Percentiles rank a stretch among this genome's conserved stretches.
phyloP scores from a whole-genome alignment of 495 filamentous ascomycete genomes.

The Corynascus novoguineensis region DNA sequence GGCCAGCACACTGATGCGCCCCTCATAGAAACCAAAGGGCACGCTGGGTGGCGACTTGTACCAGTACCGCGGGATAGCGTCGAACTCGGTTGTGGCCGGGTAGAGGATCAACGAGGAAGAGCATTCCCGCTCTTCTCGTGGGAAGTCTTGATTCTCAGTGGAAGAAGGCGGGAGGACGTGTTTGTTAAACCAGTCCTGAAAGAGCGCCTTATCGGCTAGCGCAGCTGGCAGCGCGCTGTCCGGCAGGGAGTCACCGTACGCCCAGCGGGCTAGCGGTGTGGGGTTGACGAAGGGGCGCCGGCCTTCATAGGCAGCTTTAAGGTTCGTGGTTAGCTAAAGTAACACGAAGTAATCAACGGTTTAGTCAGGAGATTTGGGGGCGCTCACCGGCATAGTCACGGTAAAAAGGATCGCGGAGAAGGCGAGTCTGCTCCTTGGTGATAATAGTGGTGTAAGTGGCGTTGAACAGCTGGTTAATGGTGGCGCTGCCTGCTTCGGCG shows the following conservation, averaged over 20 bases:
- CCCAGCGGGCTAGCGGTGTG: conserved; percentile 51
- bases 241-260: conserved; percentile 44
- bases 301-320: conserved; percentile 35
- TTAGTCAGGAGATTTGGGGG: not conserved
- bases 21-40: conserved; percentile 43
- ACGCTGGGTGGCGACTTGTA: conserved; percentile 29
- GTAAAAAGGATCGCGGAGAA: conserved; percentile 48
- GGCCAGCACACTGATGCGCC: conserved; percentile 42
- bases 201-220: conserved; percentile 44
- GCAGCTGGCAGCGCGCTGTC: conserved; percentile 35
- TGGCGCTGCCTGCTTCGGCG: conserved; percentile 17
- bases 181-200: conserved; percentile 50
- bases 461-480: conserved; percentile 32
- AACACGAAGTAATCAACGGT: not conserved
- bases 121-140: conserved; percentile 23
- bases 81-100: conserved; percentile 21
- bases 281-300: conserved; percentile 52
- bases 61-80: conserved; percentile 27
- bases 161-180: conserved; percentile 39
- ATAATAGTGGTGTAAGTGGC: conserved; percentile 49
- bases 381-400: conserved; percentile 40
- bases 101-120: conserved; percentile 35
- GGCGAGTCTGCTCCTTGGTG: conserved; percentile 46
- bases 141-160: conserved; percentile 8
- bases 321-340: not conserved